These are phyloP conservation scores for Yamadazyma akitaensis DNA, from an alignment of 805 yeast genomes.

Conservation along the genomic window DNA sequence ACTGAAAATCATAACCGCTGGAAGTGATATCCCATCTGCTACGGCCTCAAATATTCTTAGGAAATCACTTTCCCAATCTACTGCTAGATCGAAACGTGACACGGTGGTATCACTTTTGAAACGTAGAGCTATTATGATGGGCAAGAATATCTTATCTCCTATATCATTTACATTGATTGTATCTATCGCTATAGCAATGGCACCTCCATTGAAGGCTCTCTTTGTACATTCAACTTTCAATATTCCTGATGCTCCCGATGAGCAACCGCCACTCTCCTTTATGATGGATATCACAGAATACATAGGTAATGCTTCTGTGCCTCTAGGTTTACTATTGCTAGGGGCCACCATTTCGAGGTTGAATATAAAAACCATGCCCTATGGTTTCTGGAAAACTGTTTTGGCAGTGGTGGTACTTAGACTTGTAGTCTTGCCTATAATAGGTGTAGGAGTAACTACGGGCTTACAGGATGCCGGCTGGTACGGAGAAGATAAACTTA, in stretches of 20 bases:
- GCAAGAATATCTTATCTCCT: slow-evolving; percentile 63
- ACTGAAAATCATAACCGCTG: slow-evolving; percentile 18
- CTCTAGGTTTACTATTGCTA: slow-evolving; percentile 73
- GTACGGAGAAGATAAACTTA: slow-evolving; percentile 56
- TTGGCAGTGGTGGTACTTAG: slow-evolving; percentile 53
- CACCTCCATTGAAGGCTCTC: slow-evolving; percentile 79
- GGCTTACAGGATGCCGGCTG: slow-evolving; percentile 60
- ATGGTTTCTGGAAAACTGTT: slow-evolving; percentile 70
- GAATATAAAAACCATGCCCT: slow-evolving; percentile 54
- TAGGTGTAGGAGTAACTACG: slow-evolving; percentile 63
- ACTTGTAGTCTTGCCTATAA: slow-evolving; percentile 69
- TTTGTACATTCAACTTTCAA: slow-evolving; percentile 33
- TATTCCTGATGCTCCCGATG: slow-evolving; percentile 80
- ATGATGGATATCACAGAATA: slow-evolving; percentile 78
- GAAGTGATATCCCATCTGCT: slow-evolving; percentile 18
- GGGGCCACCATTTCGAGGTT: slow-evolving; percentile 89
- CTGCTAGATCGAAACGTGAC: slow-evolving; percentile 2
- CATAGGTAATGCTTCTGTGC: slow-evolving; percentile 85
- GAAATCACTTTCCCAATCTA: background rate
- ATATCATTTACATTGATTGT: slow-evolving; percentile 68
- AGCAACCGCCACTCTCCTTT: slow-evolving; percentile 77
- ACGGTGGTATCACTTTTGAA: slow-evolving; percentile 4
- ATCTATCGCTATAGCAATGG: slow-evolving; percentile 66
- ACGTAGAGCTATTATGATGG: slow-evolving; percentile 12
- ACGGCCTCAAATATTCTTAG: background rate